These are phyloP conservation scores for Veloboletus limbatus DNA, from an alignment of 1,284 basidiomycete species.

Conservation along the genomic window DNA sequence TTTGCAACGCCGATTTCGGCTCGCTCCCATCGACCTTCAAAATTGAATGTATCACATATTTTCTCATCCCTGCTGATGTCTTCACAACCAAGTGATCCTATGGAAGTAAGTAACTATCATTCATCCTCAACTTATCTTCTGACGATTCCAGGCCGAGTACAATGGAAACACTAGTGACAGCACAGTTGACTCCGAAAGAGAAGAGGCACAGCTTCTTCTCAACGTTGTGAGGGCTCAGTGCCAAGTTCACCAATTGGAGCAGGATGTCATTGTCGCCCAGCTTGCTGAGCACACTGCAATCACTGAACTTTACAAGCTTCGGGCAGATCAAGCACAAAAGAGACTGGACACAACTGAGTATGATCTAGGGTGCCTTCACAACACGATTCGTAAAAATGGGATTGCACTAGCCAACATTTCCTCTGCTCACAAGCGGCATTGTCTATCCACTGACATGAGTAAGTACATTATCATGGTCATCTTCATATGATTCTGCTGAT, in stretches of 20 bases:
- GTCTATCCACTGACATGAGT: background rate
- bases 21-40: no score
- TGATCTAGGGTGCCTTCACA: background rate
- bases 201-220: background rate
- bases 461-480: no score
- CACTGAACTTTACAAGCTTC: background rate
- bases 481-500: no score
- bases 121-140: no score
- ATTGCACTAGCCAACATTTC: background rate
- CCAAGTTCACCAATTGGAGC: background rate
- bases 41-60: no score
- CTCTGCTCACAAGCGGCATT: background rate
- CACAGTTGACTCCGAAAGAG: background rate
- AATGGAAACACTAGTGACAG: background rate
- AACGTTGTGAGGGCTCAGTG: background rate
- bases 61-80: no score
- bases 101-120: no score
- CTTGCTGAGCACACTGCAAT: background rate
- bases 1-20: no score
- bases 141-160: no score
- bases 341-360: background rate
- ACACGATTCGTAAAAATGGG: background rate
- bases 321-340: background rate
- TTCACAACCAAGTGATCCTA: no score
- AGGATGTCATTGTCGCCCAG: background rate